Base-by-base conservation (phyloP, 768 basidiomycete genomes). In the Mycena galericulata region DNA sequence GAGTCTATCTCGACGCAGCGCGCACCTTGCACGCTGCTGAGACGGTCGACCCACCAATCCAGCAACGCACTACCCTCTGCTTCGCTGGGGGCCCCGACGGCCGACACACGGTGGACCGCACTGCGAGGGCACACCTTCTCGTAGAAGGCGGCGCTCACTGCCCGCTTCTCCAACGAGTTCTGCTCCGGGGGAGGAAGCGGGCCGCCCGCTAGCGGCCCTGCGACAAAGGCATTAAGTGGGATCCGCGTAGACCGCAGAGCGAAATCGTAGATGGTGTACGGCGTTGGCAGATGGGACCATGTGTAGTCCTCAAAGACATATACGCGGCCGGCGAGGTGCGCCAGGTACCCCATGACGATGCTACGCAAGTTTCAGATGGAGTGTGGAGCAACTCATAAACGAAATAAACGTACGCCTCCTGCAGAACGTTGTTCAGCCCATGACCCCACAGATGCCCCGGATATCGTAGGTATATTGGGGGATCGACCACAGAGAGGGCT, bases 251-350 rank as follows among this genome's bases (percentile, higher is more conserved):
- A 84, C 24, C 88, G 83, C 59, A 89, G 79, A 0, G 85, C 79
- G 61, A 87, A 83, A 68, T 86, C 87, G 67, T 89, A 88, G 0
- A 89, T 57, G 3, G 87, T 86, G 75, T 87, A 89, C 4, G 85
- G 85, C 32, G 88, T 75, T 3, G 88, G 85, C 0, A 79, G 69
- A 53, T 84, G 86, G 0, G 89, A 89, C 88, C 88, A 90, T 38
- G 81, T 82, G 64, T 89, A 89, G 72, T 89, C 88, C 65, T 89
- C 87, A 63, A 90, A 91, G 2, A 90, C 89, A 62, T 84, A 90
- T 1, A 87, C 85, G 17, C 88, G 78, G 66, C 87, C 83, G 14
- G 86, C 74, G 40, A 75, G 73, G 51, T 86, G 82, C 0, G 89
- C 87, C 18, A 90, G 75, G 71, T 89, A 85, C 29, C 85, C 85